Conservation (phyloP, 169 alveolate genomes). For the Plasmodium adleri region DNA sequence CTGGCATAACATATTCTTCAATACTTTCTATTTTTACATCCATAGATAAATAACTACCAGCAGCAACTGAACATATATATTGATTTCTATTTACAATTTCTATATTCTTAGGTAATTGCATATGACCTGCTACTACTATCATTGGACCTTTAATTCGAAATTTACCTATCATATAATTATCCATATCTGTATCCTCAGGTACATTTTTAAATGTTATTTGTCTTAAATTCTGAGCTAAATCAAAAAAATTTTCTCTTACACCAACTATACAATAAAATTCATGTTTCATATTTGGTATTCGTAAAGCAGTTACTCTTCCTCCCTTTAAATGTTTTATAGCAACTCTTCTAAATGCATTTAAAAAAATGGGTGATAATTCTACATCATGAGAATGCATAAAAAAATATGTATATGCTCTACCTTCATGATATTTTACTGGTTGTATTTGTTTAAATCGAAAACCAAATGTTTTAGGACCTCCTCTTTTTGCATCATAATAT, state of each 20-base stretch:
- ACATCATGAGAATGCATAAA: conserved; percentile 89
- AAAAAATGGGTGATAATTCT: conserved; percentile 85
- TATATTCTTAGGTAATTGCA: conserved; percentile 81
- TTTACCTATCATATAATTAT: conserved; percentile 80
- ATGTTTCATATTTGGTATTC: conserved; percentile 87
- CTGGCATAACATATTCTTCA: conserved; percentile 88
- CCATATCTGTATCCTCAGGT: conserved; percentile 85
- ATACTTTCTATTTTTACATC: conserved; percentile 90
- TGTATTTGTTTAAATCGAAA: conserved; percentile 89
- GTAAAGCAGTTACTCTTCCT: conserved; percentile 88
- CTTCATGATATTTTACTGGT: conserved; percentile 88
- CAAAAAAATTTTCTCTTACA: conserved; percentile 86
- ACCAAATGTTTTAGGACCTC: conserved; percentile 86
- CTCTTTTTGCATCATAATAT: conserved; percentile 76
- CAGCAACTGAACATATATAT: conserved; percentile 86
- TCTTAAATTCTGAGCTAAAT: conserved; percentile 83
- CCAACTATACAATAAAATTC: conserved; percentile 86
- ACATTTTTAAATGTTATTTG: conserved; percentile 86
- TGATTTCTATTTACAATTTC: conserved; percentile 89
- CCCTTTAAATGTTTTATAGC: conserved; percentile 86
- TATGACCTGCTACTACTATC: conserved; percentile 91
- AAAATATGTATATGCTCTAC: conserved; percentile 87
- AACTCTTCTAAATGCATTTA: conserved; percentile 88
- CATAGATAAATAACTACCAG: conserved; percentile 86
- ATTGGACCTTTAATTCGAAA: conserved; percentile 89